phyloP scores from a whole-genome alignment of 2,329 filamentous ascomycete species.

The Alternaria sp. region DNA sequence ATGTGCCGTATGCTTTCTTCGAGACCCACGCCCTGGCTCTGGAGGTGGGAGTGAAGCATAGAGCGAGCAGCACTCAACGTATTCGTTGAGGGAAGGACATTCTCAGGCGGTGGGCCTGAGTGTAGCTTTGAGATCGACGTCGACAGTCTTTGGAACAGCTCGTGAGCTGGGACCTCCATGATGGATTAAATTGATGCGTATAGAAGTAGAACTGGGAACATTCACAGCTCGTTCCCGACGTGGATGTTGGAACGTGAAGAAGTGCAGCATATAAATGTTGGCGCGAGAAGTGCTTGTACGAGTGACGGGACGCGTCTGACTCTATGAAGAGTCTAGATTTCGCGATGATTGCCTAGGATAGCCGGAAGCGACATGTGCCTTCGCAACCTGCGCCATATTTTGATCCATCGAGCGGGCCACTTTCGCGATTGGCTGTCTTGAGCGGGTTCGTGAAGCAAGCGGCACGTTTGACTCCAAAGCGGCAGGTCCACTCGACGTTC shows the following conservation, averaged over 20 bases:
- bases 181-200: neutral
- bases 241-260: neutral
- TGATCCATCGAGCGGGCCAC: neutral
- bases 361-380: conserved; percentile 4
- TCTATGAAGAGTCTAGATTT: neutral
- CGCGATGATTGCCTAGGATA: neutral
- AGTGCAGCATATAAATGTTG: neutral
- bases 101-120: conserved; percentile 17
- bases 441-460: neutral
- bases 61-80: conserved; percentile 40
- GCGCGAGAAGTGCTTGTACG: neutral
- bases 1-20: conserved; percentile 53
- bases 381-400: neutral
- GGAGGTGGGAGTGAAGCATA: conserved; percentile 48
- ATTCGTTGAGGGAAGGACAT: conserved; percentile 46
- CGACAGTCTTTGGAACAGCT: conserved; percentile 27
- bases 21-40: conserved; percentile 52
- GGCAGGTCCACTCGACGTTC: neutral
- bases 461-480: neutral
- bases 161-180: conserved; percentile 21
- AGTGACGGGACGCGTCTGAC: neutral
- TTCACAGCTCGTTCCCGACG: neutral
- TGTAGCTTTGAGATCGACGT: conserved; percentile 34
- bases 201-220: neutral
- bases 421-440: neutral